These are phyloP conservation scores for Aspergillus arachidicola DNA, from an alignment of 2,329 filamentous ascomycete species.

Conservation along the genomic window DNA sequence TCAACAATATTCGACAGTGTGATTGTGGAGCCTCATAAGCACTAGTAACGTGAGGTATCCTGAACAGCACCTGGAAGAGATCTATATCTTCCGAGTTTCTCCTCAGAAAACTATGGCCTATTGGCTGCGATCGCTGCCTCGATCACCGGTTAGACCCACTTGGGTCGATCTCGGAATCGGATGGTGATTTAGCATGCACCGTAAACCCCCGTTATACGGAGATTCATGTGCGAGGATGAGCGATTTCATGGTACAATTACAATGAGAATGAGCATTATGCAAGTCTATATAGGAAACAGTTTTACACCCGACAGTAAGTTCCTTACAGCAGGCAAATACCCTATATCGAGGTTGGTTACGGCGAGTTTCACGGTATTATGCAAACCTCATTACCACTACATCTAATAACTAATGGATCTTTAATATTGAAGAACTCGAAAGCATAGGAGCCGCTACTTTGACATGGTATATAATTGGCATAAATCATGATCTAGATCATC, in stretches of 20 bases:
- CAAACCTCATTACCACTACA: too few species aligned
- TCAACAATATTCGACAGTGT: background rate
- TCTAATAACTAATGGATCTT: background rate
- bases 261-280: background rate
- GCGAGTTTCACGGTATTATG: too few species aligned
- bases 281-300: background rate
- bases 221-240: too few species aligned
- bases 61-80: background rate
- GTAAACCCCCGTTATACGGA: background rate
- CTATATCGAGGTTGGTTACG: too few species aligned
- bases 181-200: background rate
- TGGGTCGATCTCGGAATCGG: background rate
- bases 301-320: too few species aligned
- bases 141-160: background rate
- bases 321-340: background rate
- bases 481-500: background rate
- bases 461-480: background rate
- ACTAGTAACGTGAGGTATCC: background rate
- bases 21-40: background rate
- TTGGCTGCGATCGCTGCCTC: background rate
- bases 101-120: background rate
- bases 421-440: background rate
- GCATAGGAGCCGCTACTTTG: accelerated
- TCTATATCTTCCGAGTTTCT: background rate
- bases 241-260: background rate